Conservation (phyloP, 1,139 yeast genomes). For the Scheffersomyces illinoinensis region DNA sequence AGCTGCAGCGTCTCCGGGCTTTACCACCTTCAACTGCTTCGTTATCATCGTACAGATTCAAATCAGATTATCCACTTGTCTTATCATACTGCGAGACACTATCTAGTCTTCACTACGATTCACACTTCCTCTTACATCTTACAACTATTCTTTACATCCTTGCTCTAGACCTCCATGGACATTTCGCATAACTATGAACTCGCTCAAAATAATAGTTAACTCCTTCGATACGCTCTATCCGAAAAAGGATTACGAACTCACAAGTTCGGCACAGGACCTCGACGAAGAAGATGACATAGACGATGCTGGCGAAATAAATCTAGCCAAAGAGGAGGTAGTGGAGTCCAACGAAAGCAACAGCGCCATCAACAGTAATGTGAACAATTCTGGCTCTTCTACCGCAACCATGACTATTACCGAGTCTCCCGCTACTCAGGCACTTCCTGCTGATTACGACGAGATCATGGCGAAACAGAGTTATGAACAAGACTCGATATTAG, state of each 20-base stretch:
- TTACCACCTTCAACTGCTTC: background rate
- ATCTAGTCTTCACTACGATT: background rate
- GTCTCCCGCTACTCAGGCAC: conserved; percentile 1
- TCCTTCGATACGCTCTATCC: conserved; percentile 39
- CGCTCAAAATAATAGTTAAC: conserved; percentile 37
- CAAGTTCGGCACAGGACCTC: conserved; percentile 2
- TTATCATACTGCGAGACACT: background rate
- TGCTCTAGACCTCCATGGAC: background rate
- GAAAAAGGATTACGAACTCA: conserved; percentile 3
- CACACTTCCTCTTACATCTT: background rate
- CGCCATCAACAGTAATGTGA: background rate
- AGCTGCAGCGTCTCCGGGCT: background rate
- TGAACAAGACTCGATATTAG: background rate
- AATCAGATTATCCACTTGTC: background rate
- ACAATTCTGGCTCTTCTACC: background rate
- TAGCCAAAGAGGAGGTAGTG: background rate
- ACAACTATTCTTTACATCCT: background rate
- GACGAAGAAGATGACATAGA: conserved; percentile 16
- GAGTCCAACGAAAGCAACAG: background rate
- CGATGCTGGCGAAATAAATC: conserved; percentile 2
- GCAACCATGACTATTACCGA: background rate
- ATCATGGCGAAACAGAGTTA: conserved; percentile 8
- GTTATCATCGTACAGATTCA: background rate
- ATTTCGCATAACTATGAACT: conserved; percentile 27
- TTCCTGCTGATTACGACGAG: background rate